Evolutionary conservation across 1,284 basidiomycete genomes (phyloP), one percentile per base, ranked within the genome.

Genomic region (Waitea zeae): DNA sequence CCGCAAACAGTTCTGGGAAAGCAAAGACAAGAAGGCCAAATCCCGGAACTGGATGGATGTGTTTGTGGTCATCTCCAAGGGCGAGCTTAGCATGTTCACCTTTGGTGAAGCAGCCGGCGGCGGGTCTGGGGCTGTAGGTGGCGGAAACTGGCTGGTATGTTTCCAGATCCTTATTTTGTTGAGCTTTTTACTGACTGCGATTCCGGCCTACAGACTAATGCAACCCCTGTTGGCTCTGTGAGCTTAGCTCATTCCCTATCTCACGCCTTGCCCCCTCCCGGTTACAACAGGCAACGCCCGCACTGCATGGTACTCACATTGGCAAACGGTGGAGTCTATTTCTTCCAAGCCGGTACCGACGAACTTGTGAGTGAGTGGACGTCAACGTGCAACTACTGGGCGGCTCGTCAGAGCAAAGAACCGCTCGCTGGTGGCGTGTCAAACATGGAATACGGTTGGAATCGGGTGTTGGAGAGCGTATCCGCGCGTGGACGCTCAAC

Each of bases 401-500:
- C 93, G 0, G 93, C 93, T 0, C 67, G 92, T 20, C 78, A 74
- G 42, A 89, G 83, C 53, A 89, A 92, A 46, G 89, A 95, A 48
- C 93, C 93, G 0, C 66, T 98, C 2, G 68, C 82, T 2, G 93
- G 92, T 3, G 93, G 92, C 19, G 89, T 97, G 2, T 90, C 87
- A 32, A 98, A 98, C 57, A 93, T 97, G 81, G 95, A 98, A 53
- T 97, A 98, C 49, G 93, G 93, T 7, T 98, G 93, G 93, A 92
- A 79, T 49, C 72, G 83, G 26, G 67, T 81, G 9, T 46, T 61
- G 12, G 76, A 81, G 36, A 53, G 62, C 12, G 46, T 62, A 20
- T 7, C 29, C 9, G 50, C 57, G 27, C 70, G 69, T 37, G 56
- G 53, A 1, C 64, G 65, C 7, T 67, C 73, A n/a, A 52, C 59